Conservation (phyloP, 1,284 basidiomycete genomes). For the Bjerkandera adusta region DNA sequence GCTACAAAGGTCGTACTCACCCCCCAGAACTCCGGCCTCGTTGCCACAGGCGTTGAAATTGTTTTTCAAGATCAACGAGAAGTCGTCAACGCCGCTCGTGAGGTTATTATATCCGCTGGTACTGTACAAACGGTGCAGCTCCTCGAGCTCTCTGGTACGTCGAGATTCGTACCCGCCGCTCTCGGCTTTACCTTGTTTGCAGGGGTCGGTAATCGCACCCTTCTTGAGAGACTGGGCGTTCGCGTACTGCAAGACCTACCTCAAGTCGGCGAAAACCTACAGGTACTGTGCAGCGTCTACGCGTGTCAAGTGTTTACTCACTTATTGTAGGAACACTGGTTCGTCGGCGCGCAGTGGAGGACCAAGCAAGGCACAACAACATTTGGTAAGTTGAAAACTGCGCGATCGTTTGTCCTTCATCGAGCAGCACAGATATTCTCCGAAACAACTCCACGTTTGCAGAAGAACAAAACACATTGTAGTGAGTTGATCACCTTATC, state of each 20-base stretch:
- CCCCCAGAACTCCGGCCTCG: background rate
- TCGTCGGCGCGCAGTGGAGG: slow-evolving; percentile 12
- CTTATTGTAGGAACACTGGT: slow-evolving; percentile 3
- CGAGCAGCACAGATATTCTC: slow-evolving; percentile 13
- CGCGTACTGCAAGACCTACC: slow-evolving; percentile 21
- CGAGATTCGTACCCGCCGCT: background rate
- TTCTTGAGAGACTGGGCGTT: slow-evolving; percentile 18
- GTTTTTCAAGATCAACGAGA: background rate
- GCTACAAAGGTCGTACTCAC: background rate
- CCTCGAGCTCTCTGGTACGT: slow-evolving; percentile 25
- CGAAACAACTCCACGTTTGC: slow-evolving; percentile 13
- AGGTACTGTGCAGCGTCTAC: slow-evolving; percentile 3
- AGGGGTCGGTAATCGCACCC: slow-evolving; percentile 21
- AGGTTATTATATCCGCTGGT: slow-evolving; percentile 20
- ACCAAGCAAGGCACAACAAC: slow-evolving; percentile 14
- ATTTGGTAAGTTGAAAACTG: slow-evolving; percentile 5
- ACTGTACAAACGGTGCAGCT: slow-evolving; percentile 25
- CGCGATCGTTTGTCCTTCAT: background rate
- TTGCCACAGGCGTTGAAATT: slow-evolving; percentile 17
- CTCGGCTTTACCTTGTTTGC: background rate
- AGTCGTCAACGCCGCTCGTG: slow-evolving; percentile 10
- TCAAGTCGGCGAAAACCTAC: slow-evolving; percentile 20
- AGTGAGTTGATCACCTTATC: slow-evolving; percentile 1
- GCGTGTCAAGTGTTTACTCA: background rate
- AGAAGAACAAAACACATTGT: slow-evolving; percentile 4